phyloP scores from a whole-genome alignment of 345 rosid genomes.

The Rhodamnia rubescens region DNA sequence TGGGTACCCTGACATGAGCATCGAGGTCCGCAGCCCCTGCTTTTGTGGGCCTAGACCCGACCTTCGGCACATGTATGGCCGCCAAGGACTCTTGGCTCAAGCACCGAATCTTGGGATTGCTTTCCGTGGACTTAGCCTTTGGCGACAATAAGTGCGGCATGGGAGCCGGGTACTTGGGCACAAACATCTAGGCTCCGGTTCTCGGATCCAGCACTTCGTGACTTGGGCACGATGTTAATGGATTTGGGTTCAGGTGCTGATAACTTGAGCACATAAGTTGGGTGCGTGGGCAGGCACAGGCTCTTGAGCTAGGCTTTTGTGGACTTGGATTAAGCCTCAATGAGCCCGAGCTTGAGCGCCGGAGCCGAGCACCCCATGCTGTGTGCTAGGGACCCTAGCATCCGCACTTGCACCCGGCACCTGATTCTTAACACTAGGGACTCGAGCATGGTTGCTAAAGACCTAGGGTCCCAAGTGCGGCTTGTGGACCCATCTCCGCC shows the following conservation, averaged over 20 bases:
- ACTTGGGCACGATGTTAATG: neutral
- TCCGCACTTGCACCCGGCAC: fast-evolving
- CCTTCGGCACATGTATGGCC: neutral
- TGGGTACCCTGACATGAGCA: fast-evolving
- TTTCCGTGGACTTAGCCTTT: neutral
- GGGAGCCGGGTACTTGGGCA: neutral
- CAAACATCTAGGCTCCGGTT: fast-evolving
- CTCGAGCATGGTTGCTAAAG: no score
- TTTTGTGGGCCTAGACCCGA: fast-evolving
- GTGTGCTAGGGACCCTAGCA: neutral
- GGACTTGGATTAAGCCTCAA: fast-evolving
- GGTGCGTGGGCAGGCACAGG: neutral
- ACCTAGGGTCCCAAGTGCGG: no score
- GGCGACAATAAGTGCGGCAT: fast-evolving
- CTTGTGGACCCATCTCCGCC: no score
- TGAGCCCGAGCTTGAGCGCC: fast-evolving
- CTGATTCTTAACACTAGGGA: neutral
- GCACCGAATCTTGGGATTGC: neutral
- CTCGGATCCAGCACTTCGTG: fast-evolving
- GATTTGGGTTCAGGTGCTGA: fast-evolving
- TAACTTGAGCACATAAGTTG: neutral
- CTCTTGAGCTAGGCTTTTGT: neutral
- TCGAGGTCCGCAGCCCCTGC: neutral
- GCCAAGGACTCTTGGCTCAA: neutral
- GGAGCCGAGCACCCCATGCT: fast-evolving